Evolutionary conservation across 2,329 filamentous ascomycete species (phyloP), one percentile per base, ranked within the genome.

Genomic region (Pseudogymnoascus pannorum): DNA sequence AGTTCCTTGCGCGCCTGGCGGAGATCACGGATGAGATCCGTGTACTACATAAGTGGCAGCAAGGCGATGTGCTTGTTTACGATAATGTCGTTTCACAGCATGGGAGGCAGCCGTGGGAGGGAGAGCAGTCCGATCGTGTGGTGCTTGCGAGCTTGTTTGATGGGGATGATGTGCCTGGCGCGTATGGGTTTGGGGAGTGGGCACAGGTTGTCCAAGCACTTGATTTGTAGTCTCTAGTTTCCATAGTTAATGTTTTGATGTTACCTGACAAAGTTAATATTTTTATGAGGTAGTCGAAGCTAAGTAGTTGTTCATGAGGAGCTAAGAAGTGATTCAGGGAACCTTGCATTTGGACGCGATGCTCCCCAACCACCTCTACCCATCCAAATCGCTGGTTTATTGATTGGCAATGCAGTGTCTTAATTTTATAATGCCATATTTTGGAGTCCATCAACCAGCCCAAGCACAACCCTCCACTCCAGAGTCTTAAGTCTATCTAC

Each of bases 71-170:
- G 3, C 68, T 80, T 9, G 76, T 80, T 0, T 80, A 73, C 67
- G 77, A 80, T 65, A 80, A 80, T 66, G 67, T 77, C 14, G 75
- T 80, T 67, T 73, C 77, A 1, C 78, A 80, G 69, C 78, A 81
- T 70, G 78, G 77, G 2, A 70, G 78, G 59, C 70, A 80, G 67
- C 77, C 78, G 0, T 80, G 78, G 78, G 68, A 74, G 60, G 77
- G 77, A 4, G 73, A 77, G 60, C 78, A 80, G 65, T 65, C 66
- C 1, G 77, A 80, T 68, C 73, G 77, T 0, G 73, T 80, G 1
- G 71, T 80, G 2, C 63, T 79, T 66, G 78, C 78, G 6, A 80
- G 77, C 66, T 64, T 80, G 20, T 80, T 77, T 64, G 77, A 80
- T 70, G 44, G 44, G 5, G 68, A 74, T 5, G 68, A 66, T 24